These are phyloP conservation scores for Polyporus arcularius DNA, from an alignment of 768 basidiomycete species.

Conservation along the genomic window DNA sequence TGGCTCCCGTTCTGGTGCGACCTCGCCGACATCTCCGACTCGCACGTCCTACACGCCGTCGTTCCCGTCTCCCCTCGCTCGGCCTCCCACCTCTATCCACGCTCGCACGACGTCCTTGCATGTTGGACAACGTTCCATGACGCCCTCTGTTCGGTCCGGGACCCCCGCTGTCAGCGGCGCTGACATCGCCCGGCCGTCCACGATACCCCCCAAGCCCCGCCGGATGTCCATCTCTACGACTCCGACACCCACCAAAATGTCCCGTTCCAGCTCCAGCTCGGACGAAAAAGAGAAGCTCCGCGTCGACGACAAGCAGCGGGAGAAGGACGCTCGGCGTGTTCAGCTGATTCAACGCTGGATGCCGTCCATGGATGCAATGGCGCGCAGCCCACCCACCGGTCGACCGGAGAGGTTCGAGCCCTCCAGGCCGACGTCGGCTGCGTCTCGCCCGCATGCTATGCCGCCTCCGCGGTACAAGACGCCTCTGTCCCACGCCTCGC, in stretches of 20 bases:
- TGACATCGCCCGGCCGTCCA: conserved; percentile 24
- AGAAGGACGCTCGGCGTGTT: conserved; percentile 34
- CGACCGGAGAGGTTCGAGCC: conserved; percentile 24
- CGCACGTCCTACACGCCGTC: conserved; percentile 42
- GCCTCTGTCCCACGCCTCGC: conserved; percentile 28
- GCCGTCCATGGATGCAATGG: conserved; percentile 40
- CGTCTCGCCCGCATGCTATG: conserved; percentile 9
- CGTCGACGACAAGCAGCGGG: conserved; percentile 35
- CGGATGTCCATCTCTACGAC: conserved; percentile 45
- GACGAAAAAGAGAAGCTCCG: conserved; percentile 44
- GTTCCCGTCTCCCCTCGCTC: conserved; percentile 49
- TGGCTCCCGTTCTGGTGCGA: conserved; percentile 28
- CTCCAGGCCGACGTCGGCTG: not conserved
- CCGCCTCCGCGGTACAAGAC: conserved; percentile 31
- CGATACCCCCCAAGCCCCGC: conserved; percentile 44
- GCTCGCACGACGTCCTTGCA: conserved; percentile 54
- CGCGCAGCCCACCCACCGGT: conserved; percentile 36
- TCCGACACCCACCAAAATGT: conserved; percentile 58
- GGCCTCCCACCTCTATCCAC: conserved; percentile 50
- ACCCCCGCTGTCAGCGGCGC: conserved; percentile 40
- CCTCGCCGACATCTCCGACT: conserved; percentile 30
- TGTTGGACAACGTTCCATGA: conserved; percentile 48
- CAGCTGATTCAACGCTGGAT: conserved; percentile 63
- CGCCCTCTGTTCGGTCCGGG: conserved; percentile 45
- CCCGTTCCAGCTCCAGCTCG: conserved; percentile 48